Evolutionary conservation across 305 asterid genomes (phyloP).

Genomic region (Fraxinus floribunda): DNA sequence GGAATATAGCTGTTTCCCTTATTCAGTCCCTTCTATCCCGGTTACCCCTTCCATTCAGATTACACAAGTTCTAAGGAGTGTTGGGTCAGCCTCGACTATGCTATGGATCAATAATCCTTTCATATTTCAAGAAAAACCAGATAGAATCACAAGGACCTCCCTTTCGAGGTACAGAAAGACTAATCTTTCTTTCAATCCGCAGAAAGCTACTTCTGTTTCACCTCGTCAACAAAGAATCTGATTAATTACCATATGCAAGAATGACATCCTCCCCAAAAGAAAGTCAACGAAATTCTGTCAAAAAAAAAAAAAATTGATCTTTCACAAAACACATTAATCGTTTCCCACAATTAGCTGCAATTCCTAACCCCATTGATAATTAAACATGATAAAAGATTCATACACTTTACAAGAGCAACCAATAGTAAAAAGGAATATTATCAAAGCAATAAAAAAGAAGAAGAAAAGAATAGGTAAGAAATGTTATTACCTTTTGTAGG

Average conservation of each 20-base stretch:
- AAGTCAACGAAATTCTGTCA: not conserved
- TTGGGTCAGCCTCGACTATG: not conserved
- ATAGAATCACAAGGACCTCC: not conserved
- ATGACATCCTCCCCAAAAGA: not conserved
- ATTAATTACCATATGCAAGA: not conserved
- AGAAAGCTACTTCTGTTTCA: not conserved
- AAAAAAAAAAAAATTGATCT: not conserved
- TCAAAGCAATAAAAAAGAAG: not conserved
- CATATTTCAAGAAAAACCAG: not conserved
- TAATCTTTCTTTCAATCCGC: not conserved
- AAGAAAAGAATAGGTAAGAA: not conserved
- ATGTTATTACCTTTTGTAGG: conserved; percentile 29
- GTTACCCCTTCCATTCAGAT: not conserved
- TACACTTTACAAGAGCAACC: not conserved
- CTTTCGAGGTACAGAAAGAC: not conserved
- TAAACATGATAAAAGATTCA: not conserved
- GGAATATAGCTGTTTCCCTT: not conserved
- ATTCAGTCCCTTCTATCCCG: not conserved
- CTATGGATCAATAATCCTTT: not conserved
- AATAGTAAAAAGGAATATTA: not conserved
- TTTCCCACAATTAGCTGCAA: not conserved
- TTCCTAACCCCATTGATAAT: not conserved
- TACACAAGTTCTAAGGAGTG: not conserved
- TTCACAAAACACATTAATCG: not conserved
- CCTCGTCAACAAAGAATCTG: not conserved